These are phyloP conservation scores for Erucastrum elatum DNA, from an alignment of 345 rosid species.

Conservation along the genomic window DNA sequence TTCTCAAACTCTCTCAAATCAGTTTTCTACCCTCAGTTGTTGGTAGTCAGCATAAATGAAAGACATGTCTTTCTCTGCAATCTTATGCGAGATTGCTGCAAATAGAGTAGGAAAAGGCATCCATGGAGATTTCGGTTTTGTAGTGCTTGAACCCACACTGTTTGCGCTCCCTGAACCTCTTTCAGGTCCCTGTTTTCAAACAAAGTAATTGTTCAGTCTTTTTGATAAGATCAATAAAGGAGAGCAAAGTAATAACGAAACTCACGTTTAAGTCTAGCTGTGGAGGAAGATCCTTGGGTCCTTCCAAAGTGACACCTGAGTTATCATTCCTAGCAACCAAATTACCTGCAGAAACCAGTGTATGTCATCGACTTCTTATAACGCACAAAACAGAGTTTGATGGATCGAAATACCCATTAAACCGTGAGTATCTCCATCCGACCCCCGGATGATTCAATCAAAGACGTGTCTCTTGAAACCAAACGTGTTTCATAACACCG, in stretches of 20 bases:
- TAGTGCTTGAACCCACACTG: conserved; percentile 58
- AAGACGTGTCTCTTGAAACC: conserved; percentile 46
- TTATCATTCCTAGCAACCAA: conserved; percentile 49
- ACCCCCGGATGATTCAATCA: conserved; percentile 44
- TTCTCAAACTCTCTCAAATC: neutral
- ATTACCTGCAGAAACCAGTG: conserved; percentile 55
- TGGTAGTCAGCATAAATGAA: conserved; percentile 50
- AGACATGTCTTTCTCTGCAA: conserved; percentile 63
- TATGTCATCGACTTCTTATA: conserved; percentile 38
- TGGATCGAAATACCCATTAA: conserved; percentile 40
- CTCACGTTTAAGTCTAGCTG: conserved; percentile 34
- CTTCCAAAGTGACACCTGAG: conserved; percentile 57
- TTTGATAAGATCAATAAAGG: neutral
- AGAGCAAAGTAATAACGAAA: neutral
- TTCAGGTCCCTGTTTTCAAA: conserved; percentile 38
- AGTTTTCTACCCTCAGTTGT: conserved; percentile 54
- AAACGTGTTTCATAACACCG: conserved; percentile 41
- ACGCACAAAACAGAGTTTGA: conserved; percentile 2
- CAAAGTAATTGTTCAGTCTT: neutral
- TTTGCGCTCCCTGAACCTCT: conserved; percentile 57
- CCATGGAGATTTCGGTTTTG: conserved; percentile 77
- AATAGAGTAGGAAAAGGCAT: conserved; percentile 88
- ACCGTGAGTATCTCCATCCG: conserved; percentile 49
- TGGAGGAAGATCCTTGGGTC: conserved; percentile 34
- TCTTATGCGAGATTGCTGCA: conserved; percentile 74